Percentiles rank a stretch among this genome's conserved stretches.
phyloP scores from a whole-genome alignment of 352 stramenopile species.

The Pelagophyceae sp. region DNA sequence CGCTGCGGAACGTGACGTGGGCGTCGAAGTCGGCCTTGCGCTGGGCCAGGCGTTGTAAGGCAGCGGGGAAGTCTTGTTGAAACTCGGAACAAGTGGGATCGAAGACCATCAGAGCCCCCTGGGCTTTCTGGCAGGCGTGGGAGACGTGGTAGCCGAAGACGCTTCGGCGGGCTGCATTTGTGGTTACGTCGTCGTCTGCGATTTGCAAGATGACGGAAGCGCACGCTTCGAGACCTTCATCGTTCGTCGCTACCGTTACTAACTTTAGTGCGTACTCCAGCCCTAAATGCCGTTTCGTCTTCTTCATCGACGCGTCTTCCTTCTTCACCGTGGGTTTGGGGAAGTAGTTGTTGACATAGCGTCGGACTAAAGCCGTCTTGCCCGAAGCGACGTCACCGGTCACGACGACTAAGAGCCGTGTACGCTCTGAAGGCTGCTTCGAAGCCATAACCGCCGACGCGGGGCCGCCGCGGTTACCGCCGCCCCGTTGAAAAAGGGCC shows the following conservation, averaged over 20 bases:
- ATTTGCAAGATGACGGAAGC: background rate
- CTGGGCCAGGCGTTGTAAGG: background rate
- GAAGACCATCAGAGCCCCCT: background rate
- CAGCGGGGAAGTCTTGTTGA: background rate
- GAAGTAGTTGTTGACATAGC: background rate
- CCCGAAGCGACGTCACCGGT: background rate
- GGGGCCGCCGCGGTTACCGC: no score
- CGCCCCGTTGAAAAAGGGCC: no score
- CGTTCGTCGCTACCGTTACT: background rate
- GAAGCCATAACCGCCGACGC: no score
- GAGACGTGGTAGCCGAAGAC: background rate
- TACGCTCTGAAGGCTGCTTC: no score
- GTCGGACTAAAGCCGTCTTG: background rate
- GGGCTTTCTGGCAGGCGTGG: background rate
- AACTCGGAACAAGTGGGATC: background rate
- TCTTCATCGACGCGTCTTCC: background rate
- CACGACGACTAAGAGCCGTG: background rate
- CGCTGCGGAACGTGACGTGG: background rate
- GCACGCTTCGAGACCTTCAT: no score
- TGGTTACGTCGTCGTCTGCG: background rate
- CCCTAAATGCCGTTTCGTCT: background rate
- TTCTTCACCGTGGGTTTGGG: background rate
- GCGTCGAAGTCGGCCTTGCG: background rate
- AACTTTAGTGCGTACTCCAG: background rate
- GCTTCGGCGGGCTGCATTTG: background rate